phyloP scores from a whole-genome alignment of 345 rosid genomes.

The Ailanthus altissimus region DNA sequence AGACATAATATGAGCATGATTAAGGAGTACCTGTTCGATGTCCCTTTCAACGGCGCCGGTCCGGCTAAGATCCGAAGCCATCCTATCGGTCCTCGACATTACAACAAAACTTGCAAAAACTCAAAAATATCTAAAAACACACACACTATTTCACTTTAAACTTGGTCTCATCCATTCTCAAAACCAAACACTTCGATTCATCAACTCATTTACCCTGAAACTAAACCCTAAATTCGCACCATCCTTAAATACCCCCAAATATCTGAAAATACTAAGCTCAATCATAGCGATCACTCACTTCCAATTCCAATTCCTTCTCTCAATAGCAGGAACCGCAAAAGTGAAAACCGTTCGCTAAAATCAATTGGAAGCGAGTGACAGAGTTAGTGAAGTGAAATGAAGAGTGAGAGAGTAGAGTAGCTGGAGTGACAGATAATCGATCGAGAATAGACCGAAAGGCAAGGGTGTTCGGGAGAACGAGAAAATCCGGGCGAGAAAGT shows the following conservation, averaged over 20 bases:
- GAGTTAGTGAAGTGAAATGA: not conserved
- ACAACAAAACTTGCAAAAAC: not conserved
- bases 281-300: constrained; percentile 28
- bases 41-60: constrained; percentile 84
- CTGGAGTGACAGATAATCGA: not conserved
- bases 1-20: not conserved
- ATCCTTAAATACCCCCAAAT: constrained; percentile 19
- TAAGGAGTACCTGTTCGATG: constrained; percentile 76
- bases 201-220: constrained; percentile 27
- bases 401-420: not conserved
- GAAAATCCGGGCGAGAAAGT: constrained; percentile 37
- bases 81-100: constrained; percentile 66
- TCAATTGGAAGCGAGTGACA: not conserved
- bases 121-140: constrained; percentile 13
- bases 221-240: constrained; percentile 34
- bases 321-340: constrained; percentile 18
- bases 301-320: constrained; percentile 19
- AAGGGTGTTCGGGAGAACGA: constrained; percentile 16
- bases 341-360: not conserved
- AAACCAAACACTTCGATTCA: constrained; percentile 43
- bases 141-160: constrained; percentile 9
- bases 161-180: constrained; percentile 35
- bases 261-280: constrained; percentile 12
- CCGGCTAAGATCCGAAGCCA: constrained; percentile 95
- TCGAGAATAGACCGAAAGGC: not conserved